Base-by-base conservation (phyloP, 202 grass and related monocot species). In the Schoenoplectus tabernaemontani region DNA sequence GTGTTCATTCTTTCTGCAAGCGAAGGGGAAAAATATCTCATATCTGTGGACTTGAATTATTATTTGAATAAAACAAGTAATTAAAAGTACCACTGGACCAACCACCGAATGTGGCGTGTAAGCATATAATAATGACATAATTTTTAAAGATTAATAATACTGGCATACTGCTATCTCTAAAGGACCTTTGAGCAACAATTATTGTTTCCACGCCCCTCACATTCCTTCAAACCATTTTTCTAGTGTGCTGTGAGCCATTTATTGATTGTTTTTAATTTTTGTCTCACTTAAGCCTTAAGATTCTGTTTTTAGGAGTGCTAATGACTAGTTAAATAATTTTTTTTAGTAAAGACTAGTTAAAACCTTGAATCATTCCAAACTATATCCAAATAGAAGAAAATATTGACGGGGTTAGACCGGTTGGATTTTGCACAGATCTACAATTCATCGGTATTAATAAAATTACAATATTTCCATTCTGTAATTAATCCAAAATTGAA, bases 51-150 rank as follows among this genome's bases (percentile, higher is more conserved):
- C 41, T 74, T 53, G 0, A 43, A 33, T 70, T 74, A 53, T 36
- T 36, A 36, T 73, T 73, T 51, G 51, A 71, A 71, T 32, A 47
- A 54, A 75, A 54, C 7, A 56, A 56, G 7, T 36, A 54, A 26
- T 73, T 73, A 53, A 28, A 56, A 73, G 17, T 54, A 53, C 13
- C 7, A 38, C 70, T 33, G 7, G 70, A 13, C 46, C 70, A 53
- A 54, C 26, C 46, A 54, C 30, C 28, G 17, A 73, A 75, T 75
- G 38, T 75, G 47, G 47, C 70, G 44, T 75, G 70, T 75, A 53
- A 75, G 3, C 13, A 54, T 75, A 75, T 75, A 56, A 75, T 75
- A 75, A 54, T 75, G 70, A 12, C 47, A 75, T 56, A 34, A 19
- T 42, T 13, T 24, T 4, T 36, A 54, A 32, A 48, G 42, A 75